Evolutionary conservation across 208 protist genomes (phyloP).

Genomic region (Trypanosoma brucei): DNA sequence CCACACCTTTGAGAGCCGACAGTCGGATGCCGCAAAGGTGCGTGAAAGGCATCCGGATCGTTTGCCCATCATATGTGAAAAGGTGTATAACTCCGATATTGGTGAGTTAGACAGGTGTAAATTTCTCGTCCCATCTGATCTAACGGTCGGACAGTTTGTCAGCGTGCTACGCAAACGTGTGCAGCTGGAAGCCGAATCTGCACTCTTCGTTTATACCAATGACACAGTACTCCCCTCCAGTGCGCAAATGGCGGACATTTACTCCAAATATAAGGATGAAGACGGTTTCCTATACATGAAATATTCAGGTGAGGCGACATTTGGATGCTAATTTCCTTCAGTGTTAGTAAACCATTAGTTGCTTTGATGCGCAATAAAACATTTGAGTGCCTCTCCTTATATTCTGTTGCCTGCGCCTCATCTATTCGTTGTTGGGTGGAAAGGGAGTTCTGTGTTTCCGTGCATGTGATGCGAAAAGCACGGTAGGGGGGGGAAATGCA

Average conservation of each 20-base stretch:
- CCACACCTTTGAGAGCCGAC: constrained; percentile 70
- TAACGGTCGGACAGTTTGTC: constrained; percentile 92
- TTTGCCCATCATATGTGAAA: constrained; percentile 93
- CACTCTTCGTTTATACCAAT: constrained; percentile 93
- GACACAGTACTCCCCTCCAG: constrained; percentile 84
- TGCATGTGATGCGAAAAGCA: background rate
- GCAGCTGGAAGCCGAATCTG: constrained; percentile 85
- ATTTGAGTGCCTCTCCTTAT: background rate
- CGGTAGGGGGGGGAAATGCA: background rate
- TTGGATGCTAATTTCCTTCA: constrained; percentile 37
- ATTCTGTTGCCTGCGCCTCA: too few species aligned
- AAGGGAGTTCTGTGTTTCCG: too few species aligned
- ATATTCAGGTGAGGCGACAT: constrained; percentile 88
- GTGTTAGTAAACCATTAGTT: background rate
- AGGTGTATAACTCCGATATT: constrained; percentile 79
- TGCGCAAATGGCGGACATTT: constrained; percentile 43
- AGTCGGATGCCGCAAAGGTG: constrained; percentile 54
- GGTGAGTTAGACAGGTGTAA: constrained; percentile 93
- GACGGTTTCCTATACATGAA: constrained; percentile 92
- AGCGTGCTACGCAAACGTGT: constrained; percentile 91
- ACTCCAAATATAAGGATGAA: constrained; percentile 91
- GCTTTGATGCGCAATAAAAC: background rate
- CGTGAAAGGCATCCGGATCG: constrained; percentile 79
- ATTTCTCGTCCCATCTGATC: constrained; percentile 77
- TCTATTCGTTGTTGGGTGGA: too few species aligned